Conservation (phyloP, 306 rosid species). For the Glycine latifolia region DNA sequence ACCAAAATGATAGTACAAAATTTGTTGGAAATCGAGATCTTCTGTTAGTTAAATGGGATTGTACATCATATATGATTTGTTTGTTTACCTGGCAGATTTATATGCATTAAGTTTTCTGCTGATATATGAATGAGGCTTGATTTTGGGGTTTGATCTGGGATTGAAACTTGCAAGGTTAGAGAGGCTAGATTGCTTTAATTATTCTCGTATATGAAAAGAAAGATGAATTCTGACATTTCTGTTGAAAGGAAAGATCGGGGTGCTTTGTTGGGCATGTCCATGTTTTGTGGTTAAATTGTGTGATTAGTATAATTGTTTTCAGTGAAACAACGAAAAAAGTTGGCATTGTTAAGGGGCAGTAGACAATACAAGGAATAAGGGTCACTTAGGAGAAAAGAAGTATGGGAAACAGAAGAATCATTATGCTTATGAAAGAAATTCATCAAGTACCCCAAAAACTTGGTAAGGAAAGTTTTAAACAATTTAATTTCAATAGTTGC, state of each 20-base stretch:
- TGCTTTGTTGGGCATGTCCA: slow-evolving; percentile 7
- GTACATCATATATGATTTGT: slow-evolving; percentile 8
- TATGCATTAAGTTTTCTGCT: slow-evolving; percentile 11
- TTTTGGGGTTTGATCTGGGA: not conserved
- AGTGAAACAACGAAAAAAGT: slow-evolving; percentile 26
- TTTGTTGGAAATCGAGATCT: not conserved
- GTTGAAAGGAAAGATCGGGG: not conserved
- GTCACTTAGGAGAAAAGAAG: slow-evolving; percentile 19
- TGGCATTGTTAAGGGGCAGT: slow-evolving; percentile 16
- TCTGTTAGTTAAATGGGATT: not conserved
- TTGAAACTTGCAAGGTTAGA: not conserved
- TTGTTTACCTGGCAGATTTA: slow-evolving; percentile 18
- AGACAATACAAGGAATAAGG: slow-evolving; percentile 10
- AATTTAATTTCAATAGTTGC: slow-evolving; percentile 12
- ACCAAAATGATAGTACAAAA: not conserved
- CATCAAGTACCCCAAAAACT: slow-evolving; percentile 15
- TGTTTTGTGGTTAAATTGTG: slow-evolving; percentile 8
- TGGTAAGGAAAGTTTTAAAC: slow-evolving; percentile 16
- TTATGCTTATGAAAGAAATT: slow-evolving; percentile 14
- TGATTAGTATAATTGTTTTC: slow-evolving; percentile 14
- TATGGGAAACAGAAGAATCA: slow-evolving; percentile 21
- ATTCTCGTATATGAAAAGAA: not conserved
- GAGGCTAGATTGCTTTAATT: slow-evolving; percentile 8
- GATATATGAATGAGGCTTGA: slow-evolving; percentile 5
- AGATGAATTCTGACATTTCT: slow-evolving; percentile 11